phyloP scores from a whole-genome alignment of 2,329 filamentous ascomycete genomes.

The Aspergillus novofumigatus region DNA sequence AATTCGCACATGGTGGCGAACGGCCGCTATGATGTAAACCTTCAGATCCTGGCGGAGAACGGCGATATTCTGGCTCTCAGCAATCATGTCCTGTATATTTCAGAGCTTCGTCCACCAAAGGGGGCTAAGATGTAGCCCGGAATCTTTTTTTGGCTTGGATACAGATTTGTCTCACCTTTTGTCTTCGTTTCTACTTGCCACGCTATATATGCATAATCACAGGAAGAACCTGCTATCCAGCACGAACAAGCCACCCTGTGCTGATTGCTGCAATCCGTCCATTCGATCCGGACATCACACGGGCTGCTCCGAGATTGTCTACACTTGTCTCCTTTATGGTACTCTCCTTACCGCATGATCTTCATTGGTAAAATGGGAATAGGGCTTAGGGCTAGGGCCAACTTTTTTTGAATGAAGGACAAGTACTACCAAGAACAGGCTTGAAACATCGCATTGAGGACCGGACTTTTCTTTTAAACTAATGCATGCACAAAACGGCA shows the following conservation, averaged over 20 bases:
- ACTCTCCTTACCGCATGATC: neutral
- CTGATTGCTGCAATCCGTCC: neutral
- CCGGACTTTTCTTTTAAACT: neutral
- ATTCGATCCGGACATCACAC: no score
- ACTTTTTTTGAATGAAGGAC: neutral
- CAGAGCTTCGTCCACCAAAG: constrained; percentile 7
- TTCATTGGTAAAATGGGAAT: neutral
- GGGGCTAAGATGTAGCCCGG: constrained; percentile 1
- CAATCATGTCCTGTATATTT: constrained; percentile 17
- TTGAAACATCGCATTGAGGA: neutral
- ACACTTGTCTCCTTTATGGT: neutral
- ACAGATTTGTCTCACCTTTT: neutral
- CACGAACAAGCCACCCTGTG: neutral
- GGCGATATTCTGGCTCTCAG: constrained; percentile 17
- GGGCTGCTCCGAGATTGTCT: neutral
- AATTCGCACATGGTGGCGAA: constrained; percentile 14
- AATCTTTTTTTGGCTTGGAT: neutral
- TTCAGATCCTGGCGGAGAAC: constrained; percentile 15
- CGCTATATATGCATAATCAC: neutral
- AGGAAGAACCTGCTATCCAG: neutral
- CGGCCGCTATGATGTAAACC: constrained; percentile 18
- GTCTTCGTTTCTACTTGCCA: neutral
- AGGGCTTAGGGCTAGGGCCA: constrained; percentile 13
- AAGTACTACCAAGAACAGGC: neutral
- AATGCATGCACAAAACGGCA: neutral